Conservation (phyloP, 768 basidiomycete genomes). For the Lenzites betulinus region DNA sequence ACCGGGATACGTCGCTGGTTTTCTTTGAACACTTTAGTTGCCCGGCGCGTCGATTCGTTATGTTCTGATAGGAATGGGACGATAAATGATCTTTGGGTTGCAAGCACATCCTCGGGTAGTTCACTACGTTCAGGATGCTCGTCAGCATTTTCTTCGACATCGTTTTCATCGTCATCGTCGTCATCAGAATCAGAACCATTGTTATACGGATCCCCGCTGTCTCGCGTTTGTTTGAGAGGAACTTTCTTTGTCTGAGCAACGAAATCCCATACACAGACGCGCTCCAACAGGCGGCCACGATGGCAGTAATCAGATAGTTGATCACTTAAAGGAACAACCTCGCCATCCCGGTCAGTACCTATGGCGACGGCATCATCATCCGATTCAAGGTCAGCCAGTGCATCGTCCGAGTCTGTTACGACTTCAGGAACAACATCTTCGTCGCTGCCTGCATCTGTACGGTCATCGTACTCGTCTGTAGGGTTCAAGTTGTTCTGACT, state of each 20-base stretch:
- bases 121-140: no score
- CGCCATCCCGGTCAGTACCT: neutral
- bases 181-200: no score
- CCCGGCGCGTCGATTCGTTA: no score
- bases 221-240: no score
- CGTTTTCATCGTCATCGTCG: no score
- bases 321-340: neutral
- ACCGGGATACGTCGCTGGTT: neutral
- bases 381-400: no score
- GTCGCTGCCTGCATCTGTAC: no score
- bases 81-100: neutral
- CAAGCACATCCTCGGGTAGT: no score
- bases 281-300: neutral
- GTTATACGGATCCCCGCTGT: no score
- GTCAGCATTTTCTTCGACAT: no score
- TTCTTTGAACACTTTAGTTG: neutral
- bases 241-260: neutral
- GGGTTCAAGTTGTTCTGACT: neutral
- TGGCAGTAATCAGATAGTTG: neutral
- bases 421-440: no score
- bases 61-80: neutral
- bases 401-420: no score
- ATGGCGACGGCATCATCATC: neutral
- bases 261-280: neutral
- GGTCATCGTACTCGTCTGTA: neutral